Conservation (phyloP, 176 grass and related monocot species). For the Zea luxurians region DNA sequence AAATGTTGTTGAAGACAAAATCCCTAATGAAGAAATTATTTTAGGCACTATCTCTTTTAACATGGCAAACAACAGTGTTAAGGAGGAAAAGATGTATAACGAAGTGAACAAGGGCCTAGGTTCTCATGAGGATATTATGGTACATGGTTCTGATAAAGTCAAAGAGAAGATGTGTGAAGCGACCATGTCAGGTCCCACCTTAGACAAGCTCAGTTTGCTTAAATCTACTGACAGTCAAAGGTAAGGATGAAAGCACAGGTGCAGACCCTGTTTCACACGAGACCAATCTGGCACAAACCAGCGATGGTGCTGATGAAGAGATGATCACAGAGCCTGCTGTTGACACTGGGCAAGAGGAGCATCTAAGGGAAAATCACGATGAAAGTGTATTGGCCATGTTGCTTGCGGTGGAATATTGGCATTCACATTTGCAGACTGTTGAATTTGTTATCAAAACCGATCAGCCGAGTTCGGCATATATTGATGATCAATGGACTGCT, state of each 20-base stretch:
- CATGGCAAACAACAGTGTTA: neutral
- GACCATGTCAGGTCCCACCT: neutral
- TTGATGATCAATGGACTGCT: too few relatives aligned
- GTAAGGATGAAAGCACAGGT: slow-evolving; percentile 2
- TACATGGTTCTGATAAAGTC: neutral
- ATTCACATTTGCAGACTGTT: too few relatives aligned
- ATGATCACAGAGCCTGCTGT: neutral
- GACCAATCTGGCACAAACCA: neutral
- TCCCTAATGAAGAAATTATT: slow-evolving; percentile 34
- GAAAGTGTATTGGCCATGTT: too few relatives aligned
- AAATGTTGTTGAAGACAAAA: slow-evolving; percentile 32
- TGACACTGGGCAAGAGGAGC: neutral
- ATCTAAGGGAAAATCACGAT: too few relatives aligned
- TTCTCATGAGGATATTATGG: slow-evolving; percentile 9
- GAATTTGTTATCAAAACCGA: too few relatives aligned
- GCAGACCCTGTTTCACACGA: neutral
- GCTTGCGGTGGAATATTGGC: too few relatives aligned
- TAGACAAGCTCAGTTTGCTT: neutral
- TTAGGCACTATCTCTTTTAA: neutral
- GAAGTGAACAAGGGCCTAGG: neutral
- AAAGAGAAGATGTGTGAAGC: slow-evolving; percentile 22
- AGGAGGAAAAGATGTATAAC: slow-evolving; percentile 1
- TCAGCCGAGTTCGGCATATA: too few relatives aligned
- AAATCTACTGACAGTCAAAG: neutral
- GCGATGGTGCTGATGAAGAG: slow-evolving; percentile 9